Conservation (phyloP, 2,329 filamentous ascomycete genomes). For the Anisogramma anomala region DNA sequence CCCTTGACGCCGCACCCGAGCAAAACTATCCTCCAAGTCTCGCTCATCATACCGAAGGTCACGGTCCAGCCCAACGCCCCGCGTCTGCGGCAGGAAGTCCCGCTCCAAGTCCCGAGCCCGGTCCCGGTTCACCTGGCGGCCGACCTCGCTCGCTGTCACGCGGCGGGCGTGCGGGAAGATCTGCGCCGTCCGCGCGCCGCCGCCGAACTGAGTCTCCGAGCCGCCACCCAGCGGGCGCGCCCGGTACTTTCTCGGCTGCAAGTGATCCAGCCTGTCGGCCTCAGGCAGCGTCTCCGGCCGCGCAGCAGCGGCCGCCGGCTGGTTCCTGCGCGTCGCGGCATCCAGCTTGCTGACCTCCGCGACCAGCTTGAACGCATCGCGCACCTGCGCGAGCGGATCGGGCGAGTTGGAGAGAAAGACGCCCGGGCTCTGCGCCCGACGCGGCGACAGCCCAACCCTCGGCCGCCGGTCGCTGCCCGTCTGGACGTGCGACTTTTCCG, state of each 20-base stretch:
- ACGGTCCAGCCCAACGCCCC: neutral
- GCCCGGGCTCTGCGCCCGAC: neutral
- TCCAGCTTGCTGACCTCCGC: constrained; percentile 1
- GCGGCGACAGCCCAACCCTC: neutral
- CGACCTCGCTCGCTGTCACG: constrained; percentile 9
- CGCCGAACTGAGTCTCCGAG: neutral
- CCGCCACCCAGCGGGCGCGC: neutral
- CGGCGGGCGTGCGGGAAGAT: constrained; percentile 1
- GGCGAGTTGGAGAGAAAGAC: too few relatives aligned
- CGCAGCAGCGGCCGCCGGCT: neutral
- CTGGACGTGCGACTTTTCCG: constrained; percentile 3
- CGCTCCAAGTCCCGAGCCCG: neutral
- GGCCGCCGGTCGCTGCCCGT: neutral
- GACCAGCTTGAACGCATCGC: constrained; percentile 4
- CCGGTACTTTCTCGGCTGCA: neutral
- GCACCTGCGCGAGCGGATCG: neutral
- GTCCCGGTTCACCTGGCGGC: constrained; percentile 1
- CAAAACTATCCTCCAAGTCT: neutral
- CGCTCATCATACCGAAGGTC: neutral
- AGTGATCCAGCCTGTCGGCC: neutral
- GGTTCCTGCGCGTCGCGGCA: constrained; percentile 1
- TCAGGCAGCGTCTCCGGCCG: neutral
- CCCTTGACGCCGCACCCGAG: neutral
- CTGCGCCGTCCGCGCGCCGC: neutral
- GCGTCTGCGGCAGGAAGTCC: neutral